phyloP scores from a whole-genome alignment of 1,284 basidiomycete genomes.

The Trametes hirsuta region DNA sequence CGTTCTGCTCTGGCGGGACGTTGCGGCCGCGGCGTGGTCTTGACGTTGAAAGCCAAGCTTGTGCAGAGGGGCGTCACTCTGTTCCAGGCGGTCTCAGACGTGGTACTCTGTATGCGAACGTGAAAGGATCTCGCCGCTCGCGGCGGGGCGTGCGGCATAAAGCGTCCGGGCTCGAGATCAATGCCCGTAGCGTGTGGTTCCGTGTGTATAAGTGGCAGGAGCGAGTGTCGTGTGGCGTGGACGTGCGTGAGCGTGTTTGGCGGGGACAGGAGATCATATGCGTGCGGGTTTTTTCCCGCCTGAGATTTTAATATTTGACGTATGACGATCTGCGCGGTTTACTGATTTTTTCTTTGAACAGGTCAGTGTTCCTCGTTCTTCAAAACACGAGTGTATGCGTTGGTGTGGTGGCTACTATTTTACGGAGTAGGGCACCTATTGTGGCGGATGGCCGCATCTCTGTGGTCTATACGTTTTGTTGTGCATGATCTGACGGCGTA shows the following conservation, averaged over 20 bases:
- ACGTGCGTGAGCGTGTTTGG: constrained; percentile 15
- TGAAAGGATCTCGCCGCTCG: constrained; percentile 20
- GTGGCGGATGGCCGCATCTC: too few species aligned
- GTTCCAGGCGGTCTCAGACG: constrained; percentile 45
- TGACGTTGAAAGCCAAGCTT: constrained; percentile 13
- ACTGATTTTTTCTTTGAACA: not conserved
- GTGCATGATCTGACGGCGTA: not conserved
- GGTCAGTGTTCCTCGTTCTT: constrained; percentile 5
- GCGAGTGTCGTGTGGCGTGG: constrained; percentile 25
- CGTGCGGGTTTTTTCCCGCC: constrained; percentile 30
- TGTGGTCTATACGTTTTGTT: not conserved
- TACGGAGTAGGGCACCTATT: too few species aligned
- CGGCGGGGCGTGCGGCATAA: constrained; percentile 32
- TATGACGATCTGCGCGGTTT: not conserved
- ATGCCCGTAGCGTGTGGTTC: constrained; percentile 44
- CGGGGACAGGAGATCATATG: constrained; percentile 42
- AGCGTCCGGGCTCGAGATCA: constrained; percentile 39
- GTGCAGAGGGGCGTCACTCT: constrained; percentile 26
- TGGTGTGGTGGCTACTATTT: not conserved
- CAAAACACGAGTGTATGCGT: not conserved
- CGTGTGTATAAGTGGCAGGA: constrained; percentile 42
- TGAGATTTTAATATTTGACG: constrained; percentile 24
- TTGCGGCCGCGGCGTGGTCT: not conserved
- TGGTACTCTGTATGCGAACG: constrained; percentile 38
- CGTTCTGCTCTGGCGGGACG: constrained; percentile 4